Conservation (phyloP, 2,329 filamentous ascomycete genomes). For the Botrytis deweyae region DNA sequence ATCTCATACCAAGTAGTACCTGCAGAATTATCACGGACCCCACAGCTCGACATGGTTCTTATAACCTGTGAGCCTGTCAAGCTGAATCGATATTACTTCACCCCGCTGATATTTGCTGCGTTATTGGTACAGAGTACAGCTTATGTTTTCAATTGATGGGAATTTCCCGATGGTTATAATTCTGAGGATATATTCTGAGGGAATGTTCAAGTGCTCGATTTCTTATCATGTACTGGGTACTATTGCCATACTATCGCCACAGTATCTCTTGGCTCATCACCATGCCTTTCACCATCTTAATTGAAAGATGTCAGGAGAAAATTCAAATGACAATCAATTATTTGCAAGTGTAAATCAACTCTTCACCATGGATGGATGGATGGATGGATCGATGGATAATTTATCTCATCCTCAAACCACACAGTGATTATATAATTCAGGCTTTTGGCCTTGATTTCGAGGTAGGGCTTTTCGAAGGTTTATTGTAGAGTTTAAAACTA, state of each 20-base stretch:
- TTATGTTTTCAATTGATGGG: not conserved
- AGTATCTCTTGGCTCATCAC: not conserved
- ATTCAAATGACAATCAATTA: not conserved
- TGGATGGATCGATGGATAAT: too few species aligned
- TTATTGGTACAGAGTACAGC: not conserved
- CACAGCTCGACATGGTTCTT: slow-evolving; percentile 12
- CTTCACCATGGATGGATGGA: not conserved
- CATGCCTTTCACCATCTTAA: not conserved
- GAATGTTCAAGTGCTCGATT: not conserved
- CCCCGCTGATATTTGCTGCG: not conserved
- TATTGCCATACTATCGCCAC: not conserved
- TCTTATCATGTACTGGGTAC: not conserved
- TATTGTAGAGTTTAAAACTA: too few species aligned
- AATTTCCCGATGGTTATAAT: not conserved
- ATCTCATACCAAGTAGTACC: not conserved
- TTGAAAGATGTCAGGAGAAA: too few species aligned
- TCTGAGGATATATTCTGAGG: not conserved
- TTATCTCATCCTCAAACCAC: too few species aligned
- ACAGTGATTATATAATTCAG: too few species aligned
- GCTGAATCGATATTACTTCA: not conserved
- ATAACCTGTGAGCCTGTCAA: not conserved
- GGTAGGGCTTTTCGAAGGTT: too few species aligned
- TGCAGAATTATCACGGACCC: not conserved
- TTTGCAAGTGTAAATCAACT: not conserved
- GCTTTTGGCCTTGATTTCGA: too few species aligned